These are phyloP conservation scores for Carex scoparia DNA, from an alignment of 176 grass and related monocot species.

Conservation along the genomic window DNA sequence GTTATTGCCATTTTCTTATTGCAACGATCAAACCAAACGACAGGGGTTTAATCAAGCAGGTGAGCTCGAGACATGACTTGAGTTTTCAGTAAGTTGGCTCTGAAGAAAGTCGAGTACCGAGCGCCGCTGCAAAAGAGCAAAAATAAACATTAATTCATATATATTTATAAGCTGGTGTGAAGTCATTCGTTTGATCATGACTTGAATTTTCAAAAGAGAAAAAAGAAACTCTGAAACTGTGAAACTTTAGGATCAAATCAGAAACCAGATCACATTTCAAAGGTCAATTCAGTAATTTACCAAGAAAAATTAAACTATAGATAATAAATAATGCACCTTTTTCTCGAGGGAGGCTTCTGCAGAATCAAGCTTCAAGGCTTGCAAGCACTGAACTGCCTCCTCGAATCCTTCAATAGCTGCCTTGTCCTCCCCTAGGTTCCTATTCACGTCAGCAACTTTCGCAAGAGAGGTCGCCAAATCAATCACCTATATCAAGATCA, in stretches of 20 bases:
- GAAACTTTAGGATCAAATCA: neutral
- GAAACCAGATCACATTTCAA: neutral
- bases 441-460: slow-evolving; percentile 88
- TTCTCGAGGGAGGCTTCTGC: slow-evolving; percentile 49
- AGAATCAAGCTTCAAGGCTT: slow-evolving; percentile 78
- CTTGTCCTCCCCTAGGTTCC: slow-evolving; percentile 73
- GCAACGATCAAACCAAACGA: neutral
- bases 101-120: slow-evolving; percentile 75
- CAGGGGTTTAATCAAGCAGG: neutral
- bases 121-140: slow-evolving; percentile 36
- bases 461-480: slow-evolving; percentile 92
- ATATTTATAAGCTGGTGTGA: neutral
- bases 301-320: neutral
- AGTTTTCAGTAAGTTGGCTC: slow-evolving; percentile 52
- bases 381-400: slow-evolving; percentile 79
- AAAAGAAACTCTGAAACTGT: too few relatives aligned
- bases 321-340: slow-evolving; percentile 34
- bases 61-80: neutral
- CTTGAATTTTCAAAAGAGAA: too few relatives aligned
- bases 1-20: slow-evolving; percentile 1
- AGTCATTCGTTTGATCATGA: neutral
- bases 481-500: slow-evolving; percentile 49
- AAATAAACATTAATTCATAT: neutral
- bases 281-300: neutral
- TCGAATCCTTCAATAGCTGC: slow-evolving; percentile 56